A percentile compares a stretch with the other conserved stretches of the same genome.
Conservation (phyloP, 805 yeast genomes). For the Kodamaea leandrae region DNA sequence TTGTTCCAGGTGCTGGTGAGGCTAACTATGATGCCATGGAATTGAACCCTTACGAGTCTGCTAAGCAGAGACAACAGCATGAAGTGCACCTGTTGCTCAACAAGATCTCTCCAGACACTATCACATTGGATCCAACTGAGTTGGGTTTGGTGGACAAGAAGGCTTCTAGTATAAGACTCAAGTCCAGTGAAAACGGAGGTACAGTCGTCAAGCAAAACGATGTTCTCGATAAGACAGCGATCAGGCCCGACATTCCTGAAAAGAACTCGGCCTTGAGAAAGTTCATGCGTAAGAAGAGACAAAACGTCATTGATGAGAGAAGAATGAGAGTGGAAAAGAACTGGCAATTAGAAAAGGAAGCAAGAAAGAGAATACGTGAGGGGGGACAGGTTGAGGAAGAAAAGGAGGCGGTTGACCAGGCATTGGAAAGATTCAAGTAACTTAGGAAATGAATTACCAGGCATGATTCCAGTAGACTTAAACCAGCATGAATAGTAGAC, state of each 20-base stretch:
- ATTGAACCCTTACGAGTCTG: conserved; percentile 86
- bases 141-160: conserved; percentile 82
- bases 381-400: conserved; percentile 50
- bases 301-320: conserved; percentile 84
- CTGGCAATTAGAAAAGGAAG: conserved; percentile 68
- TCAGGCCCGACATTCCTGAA: conserved; percentile 69
- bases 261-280: conserved; percentile 82
- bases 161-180: conserved; percentile 60
- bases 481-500: too few species aligned
- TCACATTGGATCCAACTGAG: conserved; percentile 80
- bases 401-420: conserved; percentile 51
- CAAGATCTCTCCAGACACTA: conserved; percentile 89
- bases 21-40: conserved; percentile 96
- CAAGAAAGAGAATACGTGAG: conserved; percentile 53
- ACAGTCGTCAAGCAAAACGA: conserved; percentile 31
- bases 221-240: conserved; percentile 45
- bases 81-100: conserved; percentile 85
- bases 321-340: conserved; percentile 73
- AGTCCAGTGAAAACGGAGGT: conserved; percentile 29
- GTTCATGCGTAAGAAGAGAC: conserved; percentile 76
- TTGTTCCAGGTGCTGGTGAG: conserved; percentile 97
- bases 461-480: too few species aligned
- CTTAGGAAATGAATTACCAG: background rate
- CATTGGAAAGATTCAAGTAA: conserved; percentile 48
- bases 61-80: conserved; percentile 87